A percentile compares a stretch with the other conserved stretches of the same genome.
Evolutionary conservation across 257 asterid species (phyloP).

Genomic region (Ocimum tenuiflorum): DNA sequence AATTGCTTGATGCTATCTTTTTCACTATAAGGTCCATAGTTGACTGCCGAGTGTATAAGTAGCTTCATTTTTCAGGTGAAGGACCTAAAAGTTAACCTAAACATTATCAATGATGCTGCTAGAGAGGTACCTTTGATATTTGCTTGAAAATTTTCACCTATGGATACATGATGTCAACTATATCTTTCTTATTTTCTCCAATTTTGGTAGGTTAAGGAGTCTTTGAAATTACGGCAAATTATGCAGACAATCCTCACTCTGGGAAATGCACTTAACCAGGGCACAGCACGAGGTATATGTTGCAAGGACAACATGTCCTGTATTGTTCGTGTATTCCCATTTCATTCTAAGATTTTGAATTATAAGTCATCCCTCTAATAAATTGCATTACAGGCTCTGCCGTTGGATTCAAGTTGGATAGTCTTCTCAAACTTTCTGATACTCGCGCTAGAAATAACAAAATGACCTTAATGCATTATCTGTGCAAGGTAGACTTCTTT

Average conservation of each 20-base stretch:
- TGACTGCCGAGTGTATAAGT: constrained; percentile 18
- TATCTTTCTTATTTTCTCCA: constrained; percentile 24
- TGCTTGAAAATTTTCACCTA: constrained; percentile 18
- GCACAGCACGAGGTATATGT: constrained; percentile 84
- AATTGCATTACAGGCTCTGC: constrained; percentile 69
- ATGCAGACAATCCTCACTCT: constrained; percentile 96
- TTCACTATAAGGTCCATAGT: constrained; percentile 11
- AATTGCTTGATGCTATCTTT: constrained; percentile 1
- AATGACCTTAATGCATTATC: constrained; percentile 97
- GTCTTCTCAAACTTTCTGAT: constrained; percentile 95
- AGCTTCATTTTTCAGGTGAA: constrained; percentile 54
- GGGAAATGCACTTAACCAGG: constrained; percentile 98
- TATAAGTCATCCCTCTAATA: constrained; percentile 13
- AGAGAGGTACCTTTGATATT: constrained; percentile 56
- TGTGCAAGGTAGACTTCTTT: constrained; percentile 69
- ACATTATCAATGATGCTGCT: constrained; percentile 68
- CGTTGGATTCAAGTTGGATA: constrained; percentile 93
- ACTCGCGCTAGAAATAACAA: constrained; percentile 97
- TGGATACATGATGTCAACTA: constrained; percentile 12
- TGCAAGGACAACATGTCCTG: constrained; percentile 8
- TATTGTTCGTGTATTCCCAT: constrained; percentile 11
- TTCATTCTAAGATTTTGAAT: constrained; percentile 9
- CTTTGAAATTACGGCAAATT: constrained; percentile 74
- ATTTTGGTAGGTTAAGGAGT: constrained; percentile 72
- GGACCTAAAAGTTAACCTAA: constrained; percentile 66